phyloP scores from a whole-genome alignment of 352 stramenopile species.

The Phytopythium chamaehyphon region DNA sequence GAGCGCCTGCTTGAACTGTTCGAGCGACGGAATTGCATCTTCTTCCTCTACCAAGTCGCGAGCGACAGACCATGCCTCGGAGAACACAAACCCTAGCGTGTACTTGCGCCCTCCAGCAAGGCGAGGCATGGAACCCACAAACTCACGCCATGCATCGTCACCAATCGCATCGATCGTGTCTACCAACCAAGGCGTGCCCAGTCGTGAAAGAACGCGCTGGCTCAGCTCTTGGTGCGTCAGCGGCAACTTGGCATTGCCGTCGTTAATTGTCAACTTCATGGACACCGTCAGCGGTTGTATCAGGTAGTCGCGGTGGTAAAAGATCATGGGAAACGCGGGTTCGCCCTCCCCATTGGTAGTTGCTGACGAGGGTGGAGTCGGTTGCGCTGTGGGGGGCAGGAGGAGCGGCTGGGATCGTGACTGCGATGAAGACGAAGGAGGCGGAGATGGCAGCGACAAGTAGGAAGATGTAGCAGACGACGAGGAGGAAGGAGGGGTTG shows the following conservation, averaged over 20 bases:
- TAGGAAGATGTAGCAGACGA: neutral
- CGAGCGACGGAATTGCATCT: conserved; percentile 62
- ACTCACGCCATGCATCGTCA: conserved; percentile 62
- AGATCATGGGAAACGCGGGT: conserved; percentile 22
- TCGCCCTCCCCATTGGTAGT: conserved; percentile 3
- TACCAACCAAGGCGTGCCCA: conserved; percentile 77
- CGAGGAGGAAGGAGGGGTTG: conserved; percentile 8
- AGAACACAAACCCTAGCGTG: conserved; percentile 83
- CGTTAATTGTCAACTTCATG: conserved; percentile 80
- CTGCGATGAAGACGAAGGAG: neutral
- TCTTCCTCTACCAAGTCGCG: conserved; percentile 73
- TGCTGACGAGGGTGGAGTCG: conserved; percentile 3
- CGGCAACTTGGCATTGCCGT: conserved; percentile 70
- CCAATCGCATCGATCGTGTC: conserved; percentile 73
- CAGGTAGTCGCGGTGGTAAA: conserved; percentile 55
- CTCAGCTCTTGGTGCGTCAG: conserved; percentile 78
- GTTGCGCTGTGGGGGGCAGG: conserved; percentile 1
- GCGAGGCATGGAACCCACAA: conserved; percentile 66
- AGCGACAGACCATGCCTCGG: conserved; percentile 76
- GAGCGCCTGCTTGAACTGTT: conserved; percentile 70
- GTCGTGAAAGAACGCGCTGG: conserved; percentile 56
- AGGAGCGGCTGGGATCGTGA: neutral
- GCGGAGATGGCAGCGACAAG: neutral
- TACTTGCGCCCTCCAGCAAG: conserved; percentile 71
- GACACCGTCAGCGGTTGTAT: conserved; percentile 71